A percentile compares a stretch with the other conserved stretches of the same genome.
These are phyloP conservation scores for Podaxis sp. DNA, from an alignment of 768 basidiomycete genomes.

Conservation along the genomic window DNA sequence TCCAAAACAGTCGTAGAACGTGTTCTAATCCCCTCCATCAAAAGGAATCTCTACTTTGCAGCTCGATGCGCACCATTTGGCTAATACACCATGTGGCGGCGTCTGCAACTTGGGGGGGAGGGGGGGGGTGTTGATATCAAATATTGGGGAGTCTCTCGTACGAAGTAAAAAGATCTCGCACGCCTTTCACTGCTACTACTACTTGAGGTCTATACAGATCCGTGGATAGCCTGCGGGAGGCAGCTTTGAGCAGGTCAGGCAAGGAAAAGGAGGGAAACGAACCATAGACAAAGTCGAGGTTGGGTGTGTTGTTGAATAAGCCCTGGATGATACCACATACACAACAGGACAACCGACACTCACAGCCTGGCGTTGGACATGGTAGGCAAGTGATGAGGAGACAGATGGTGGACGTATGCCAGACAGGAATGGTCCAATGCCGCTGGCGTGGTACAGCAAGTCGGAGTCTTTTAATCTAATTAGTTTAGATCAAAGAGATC, in stretches of 20 bases:
- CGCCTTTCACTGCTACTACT: conserved; percentile 79
- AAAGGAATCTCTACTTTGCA: conserved; percentile 85
- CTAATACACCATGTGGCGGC: conserved; percentile 71
- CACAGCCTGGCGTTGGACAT: conserved; percentile 35
- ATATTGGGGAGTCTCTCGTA: no score
- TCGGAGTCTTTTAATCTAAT: no score
- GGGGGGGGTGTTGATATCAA: no score
- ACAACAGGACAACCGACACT: conserved; percentile 7
- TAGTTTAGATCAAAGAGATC: no score
- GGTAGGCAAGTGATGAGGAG: not conserved
- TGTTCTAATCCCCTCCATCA: conserved; percentile 60
- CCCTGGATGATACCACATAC: not conserved
- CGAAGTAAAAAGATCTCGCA: conserved; percentile 35
- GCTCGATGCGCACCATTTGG: conserved; percentile 89
- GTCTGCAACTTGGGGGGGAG: no score
- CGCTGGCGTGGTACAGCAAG: no score
- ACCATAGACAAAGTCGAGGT: conserved; percentile 87
- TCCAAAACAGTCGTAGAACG: conserved; percentile 77
- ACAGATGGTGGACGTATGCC: not conserved
- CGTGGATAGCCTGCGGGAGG: conserved; percentile 61
- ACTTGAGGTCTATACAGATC: conserved; percentile 74
- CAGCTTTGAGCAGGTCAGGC: conserved; percentile 10
- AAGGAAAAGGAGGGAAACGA: conserved; percentile 18
- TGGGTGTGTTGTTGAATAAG: conserved; percentile 57
- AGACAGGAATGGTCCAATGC: no score